These are phyloP conservation scores for Linnemannia schmuckeri DNA, from an alignment of 192 early-diverging fungal species.

Conservation along the genomic window DNA sequence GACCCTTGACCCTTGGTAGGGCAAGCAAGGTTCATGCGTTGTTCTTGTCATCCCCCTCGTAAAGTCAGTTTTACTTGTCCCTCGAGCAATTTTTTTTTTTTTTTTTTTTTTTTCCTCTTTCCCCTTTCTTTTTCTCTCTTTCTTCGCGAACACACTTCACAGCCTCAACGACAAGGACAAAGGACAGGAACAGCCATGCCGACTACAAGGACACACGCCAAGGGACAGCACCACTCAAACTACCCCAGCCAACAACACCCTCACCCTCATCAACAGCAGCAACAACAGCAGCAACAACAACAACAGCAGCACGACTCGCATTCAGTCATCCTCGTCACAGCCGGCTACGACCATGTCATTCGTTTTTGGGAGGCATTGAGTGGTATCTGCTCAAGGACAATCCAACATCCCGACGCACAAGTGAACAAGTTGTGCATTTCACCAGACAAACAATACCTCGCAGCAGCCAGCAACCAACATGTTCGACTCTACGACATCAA, in stretches of 20 bases:
- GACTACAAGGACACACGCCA: conserved; percentile 40
- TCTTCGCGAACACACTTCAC: background rate
- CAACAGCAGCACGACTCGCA: conserved; percentile 65
- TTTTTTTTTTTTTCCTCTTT: background rate
- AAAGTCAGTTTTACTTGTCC: background rate
- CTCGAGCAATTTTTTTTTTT: background rate
- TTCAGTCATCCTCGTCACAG: conserved; percentile 76
- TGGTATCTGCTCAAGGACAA: conserved; percentile 74
- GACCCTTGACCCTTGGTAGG: too few species aligned
- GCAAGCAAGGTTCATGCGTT: background rate
- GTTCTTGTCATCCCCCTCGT: background rate
- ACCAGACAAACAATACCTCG: conserved; percentile 88
- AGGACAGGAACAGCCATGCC: conserved; percentile 17
- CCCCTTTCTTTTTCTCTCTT: background rate
- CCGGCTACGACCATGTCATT: conserved; percentile 84
- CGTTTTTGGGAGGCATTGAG: conserved; percentile 81
- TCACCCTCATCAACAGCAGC: conserved; percentile 53
- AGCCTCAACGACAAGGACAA: background rate
- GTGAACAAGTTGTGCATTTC: conserved; percentile 89
- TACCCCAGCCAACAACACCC: conserved; percentile 32
- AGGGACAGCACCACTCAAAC: conserved; percentile 45
- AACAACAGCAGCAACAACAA: conserved; percentile 59
- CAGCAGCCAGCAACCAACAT: conserved; percentile 88
- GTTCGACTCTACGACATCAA: conserved; percentile 88
- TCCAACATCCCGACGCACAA: conserved; percentile 89